Evolutionary conservation across 225 moss, liverwort and hornwort genomes (phyloP), one percentile per base, ranked within the genome.

Genomic region (Asterella californica): DNA sequence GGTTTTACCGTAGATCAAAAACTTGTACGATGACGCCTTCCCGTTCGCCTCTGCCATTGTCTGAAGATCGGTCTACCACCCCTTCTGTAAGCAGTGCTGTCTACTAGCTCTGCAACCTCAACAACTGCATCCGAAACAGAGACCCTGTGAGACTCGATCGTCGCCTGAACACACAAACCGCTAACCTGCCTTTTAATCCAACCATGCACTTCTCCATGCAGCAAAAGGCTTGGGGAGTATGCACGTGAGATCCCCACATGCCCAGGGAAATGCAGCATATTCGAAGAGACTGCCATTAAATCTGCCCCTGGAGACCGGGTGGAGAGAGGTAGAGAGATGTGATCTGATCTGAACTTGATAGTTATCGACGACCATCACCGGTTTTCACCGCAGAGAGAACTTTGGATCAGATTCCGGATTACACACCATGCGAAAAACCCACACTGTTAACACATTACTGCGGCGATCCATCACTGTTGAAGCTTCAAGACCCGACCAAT

Each of bases 1-100:
- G 9, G 85, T 85, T 27, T 82, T 82, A 11, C 85, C 85, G 70
- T 85, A 85, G 76, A 85, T 85, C 79, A 85, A 27, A 72, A 85
- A 85, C 70, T 85, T 85, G 76, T 80, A 86, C n/a, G 81, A 72
- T 1, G 66, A 22, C 6, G 72, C 48, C 5, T 76, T 76, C 32
- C 83, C 83, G 32, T 84, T 84, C 0, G 80, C 61, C 52, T 46
- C 75, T 38, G 80, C 80, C 84, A 84, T 84, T 38, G 79, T 29
- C 62, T 45, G 15, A 18, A 37, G 27, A 61, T 30, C 9, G 8
- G 17, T 6, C 17, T 74, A 46, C 50, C 9, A 27, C 22, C 34
- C 37, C 38, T 22, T 29, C 38, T 69, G 9, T 14, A 4, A 1
- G 30, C 10, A 66, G 66, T 33, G 11, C 60, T n/a, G n/a, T n/a